Base-by-base conservation (phyloP, 1,139 yeast species). In the Yamadazyma triangularis region DNA sequence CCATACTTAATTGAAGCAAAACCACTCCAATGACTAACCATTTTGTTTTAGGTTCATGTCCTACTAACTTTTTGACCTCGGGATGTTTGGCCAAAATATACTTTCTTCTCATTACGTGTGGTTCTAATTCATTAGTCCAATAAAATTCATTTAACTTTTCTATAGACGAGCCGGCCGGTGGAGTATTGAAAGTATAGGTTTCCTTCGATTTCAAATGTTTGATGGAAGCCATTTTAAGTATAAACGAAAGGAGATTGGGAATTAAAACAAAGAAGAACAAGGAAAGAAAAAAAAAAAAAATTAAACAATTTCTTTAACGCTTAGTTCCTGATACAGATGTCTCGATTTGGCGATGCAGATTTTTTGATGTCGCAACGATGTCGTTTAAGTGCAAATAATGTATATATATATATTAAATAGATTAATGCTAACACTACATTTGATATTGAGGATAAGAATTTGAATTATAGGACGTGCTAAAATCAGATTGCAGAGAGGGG, bases 21-120 rank as follows among this genome's bases (percentile, higher is more conserved):
- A 85, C 87, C 8, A 88, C 89, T 1, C 66, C 65, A 2, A 69
- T 37, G 5, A 84, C 80, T 20, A 83, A 74, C 66, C 79, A 88
- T 50, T 87, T 87, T 4, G 96, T 88, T 34, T 70, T 57, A 0
- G 95, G 94, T 56, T 88, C 96, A 40, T 78, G 85, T 2, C 96
- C 96, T 24, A 86, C 81, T 20, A 88, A 70, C 50, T 82, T 83
- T 23, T 79, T 69, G 15, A 87, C 84, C 41, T 87, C 80, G 1
- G 96, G 96, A 48, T 88, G 76, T 30, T 75, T 77, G 44, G 75
- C 71, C 45, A 88, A 61, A 39, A 88, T 88, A 39, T 68, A 70
- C 56, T 79, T 81, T 39, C 96, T 69, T 41, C 96, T 67, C 3
- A 70, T 51, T 4, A 80, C 75, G 51, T 88, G 96, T 2, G 95